Conservation (phyloP, 1,139 yeast genomes). For the Spencermartinsiella ligniputridi region DNA sequence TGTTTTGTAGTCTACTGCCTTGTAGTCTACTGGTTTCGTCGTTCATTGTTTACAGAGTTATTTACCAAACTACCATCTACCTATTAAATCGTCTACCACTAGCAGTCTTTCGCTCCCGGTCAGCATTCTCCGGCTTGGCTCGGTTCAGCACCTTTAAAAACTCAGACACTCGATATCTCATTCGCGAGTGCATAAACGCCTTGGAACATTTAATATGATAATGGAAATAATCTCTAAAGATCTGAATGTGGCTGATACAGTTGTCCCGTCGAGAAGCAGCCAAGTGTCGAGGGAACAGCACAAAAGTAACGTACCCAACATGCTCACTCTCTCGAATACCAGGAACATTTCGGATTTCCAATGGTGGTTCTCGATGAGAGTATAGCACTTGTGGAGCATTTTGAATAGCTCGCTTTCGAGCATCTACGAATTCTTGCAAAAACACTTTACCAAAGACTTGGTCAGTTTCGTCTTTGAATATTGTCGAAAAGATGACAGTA, state of each 20-base stretch:
- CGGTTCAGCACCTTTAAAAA: constrained; percentile 93
- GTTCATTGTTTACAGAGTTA: too few relatives aligned
- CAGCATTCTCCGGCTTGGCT: constrained; percentile 90
- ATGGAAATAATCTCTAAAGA: constrained; percentile 94
- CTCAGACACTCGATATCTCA: constrained; percentile 92
- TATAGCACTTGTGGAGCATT: constrained; percentile 97
- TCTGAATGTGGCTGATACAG: constrained; percentile 82
- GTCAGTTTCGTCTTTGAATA: constrained; percentile 96
- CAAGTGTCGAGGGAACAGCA: constrained; percentile 64
- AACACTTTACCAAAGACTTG: constrained; percentile 92
- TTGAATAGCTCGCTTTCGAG: constrained; percentile 92
- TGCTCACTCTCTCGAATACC: constrained; percentile 30
- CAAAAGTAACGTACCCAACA: constrained; percentile 44
- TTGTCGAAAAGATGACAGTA: constrained; percentile 90
- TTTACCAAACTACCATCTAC: too few relatives aligned
- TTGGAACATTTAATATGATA: constrained; percentile 97
- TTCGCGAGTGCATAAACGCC: constrained; percentile 97
- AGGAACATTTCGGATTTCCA: constrained; percentile 59
- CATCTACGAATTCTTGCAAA: constrained; percentile 95
- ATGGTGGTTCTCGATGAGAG: constrained; percentile 86
- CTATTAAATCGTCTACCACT: constrained; percentile 70
- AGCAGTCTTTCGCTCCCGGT: constrained; percentile 79
- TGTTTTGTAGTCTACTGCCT: too few relatives aligned
- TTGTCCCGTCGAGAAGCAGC: constrained; percentile 71
- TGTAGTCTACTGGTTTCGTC: too few relatives aligned